A percentile compares a stretch with the other conserved stretches of the same genome.
These are phyloP conservation scores for Mucor saturninus DNA, from an alignment of 371 early-diverging fungal genomes.

Conservation along the genomic window DNA sequence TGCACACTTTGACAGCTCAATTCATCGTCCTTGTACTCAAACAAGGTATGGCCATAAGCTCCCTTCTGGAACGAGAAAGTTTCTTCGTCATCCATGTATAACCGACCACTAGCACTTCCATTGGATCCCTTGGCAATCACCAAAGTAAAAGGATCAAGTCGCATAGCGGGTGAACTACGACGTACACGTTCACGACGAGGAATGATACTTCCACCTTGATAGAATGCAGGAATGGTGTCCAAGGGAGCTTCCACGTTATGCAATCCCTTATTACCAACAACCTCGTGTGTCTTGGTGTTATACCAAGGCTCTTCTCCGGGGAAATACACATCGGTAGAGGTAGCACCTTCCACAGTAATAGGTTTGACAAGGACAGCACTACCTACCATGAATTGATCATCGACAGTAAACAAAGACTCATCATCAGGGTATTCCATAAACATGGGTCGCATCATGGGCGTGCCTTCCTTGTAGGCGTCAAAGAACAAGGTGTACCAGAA, in stretches of 20 bases:
- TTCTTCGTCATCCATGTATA: conserved; percentile 94
- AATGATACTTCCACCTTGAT: conserved; percentile 88
- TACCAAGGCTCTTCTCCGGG: conserved; percentile 78
- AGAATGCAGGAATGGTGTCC: conserved; percentile 79
- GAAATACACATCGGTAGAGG: conserved; percentile 69
- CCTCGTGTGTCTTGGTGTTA: conserved; percentile 63
- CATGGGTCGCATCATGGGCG: conserved; percentile 87
- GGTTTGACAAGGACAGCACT: conserved; percentile 78
- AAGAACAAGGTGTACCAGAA: conserved; percentile 85
- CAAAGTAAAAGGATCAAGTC: conserved; percentile 90
- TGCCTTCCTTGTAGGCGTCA: conserved; percentile 68
- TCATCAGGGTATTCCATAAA: conserved; percentile 82
- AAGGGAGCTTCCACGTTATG: conserved; percentile 70
- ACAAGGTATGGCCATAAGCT: conserved; percentile 60
- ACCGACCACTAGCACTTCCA: conserved; percentile 72
- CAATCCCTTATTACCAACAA: conserved; percentile 48
- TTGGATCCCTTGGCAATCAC: conserved; percentile 75
- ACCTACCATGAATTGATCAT: conserved; percentile 89
- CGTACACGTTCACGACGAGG: conserved; percentile 88
- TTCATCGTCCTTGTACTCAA: conserved; percentile 39
- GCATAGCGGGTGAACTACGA: conserved; percentile 81
- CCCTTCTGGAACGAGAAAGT: conserved; percentile 73
- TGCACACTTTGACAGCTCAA: conserved; percentile 37
- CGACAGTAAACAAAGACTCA: conserved; percentile 69
- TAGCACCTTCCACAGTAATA: conserved; percentile 61